Percentiles rank a stretch among this genome's conserved stretches.
phyloP scores from a whole-genome alignment of 371 early-diverging fungal species.

The Syncephalastrum contaminatum region DNA sequence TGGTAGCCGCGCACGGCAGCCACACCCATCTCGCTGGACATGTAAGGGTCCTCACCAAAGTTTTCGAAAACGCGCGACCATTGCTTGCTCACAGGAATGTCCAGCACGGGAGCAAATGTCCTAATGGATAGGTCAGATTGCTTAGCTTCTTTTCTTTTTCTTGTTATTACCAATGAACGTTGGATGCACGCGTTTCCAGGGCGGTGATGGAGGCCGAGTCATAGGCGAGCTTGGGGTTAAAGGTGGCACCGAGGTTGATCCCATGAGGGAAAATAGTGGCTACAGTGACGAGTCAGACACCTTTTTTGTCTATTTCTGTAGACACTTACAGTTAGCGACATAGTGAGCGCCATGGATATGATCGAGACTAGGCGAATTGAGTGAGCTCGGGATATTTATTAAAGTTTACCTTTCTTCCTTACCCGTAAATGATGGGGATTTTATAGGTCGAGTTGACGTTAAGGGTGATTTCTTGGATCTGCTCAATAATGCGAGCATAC shows the following conservation, averaged over 20 bases:
- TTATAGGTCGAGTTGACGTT: conserved; percentile 28
- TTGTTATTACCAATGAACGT: conserved; percentile 34
- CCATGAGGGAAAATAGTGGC: conserved; percentile 57
- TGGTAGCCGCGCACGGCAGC: conserved; percentile 62
- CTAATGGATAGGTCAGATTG: conserved; percentile 30
- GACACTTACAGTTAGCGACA: conserved; percentile 40
- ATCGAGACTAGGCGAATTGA: conserved; percentile 39
- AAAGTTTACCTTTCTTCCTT: conserved; percentile 5
- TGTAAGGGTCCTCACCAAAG: conserved; percentile 59
- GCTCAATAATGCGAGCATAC: conserved; percentile 29
- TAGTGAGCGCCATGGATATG: conserved; percentile 71
- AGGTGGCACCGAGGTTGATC: conserved; percentile 52
- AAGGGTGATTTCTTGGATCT: conserved; percentile 36
- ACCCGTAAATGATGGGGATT: conserved; percentile 44
- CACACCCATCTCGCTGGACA: conserved; percentile 54
- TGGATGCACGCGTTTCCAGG: conserved; percentile 40
- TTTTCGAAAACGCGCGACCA: conserved; percentile 72
- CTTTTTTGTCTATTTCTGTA: background rate
- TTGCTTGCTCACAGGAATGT: conserved; percentile 63
- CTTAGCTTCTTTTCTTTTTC: background rate
- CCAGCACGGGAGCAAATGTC: conserved; percentile 68
- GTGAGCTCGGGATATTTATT: background rate
- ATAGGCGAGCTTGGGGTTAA: conserved; percentile 48
- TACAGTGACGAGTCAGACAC: conserved; percentile 8
- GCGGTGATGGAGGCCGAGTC: conserved; percentile 52